Evolutionary conservation across 306 rosid genomes (phyloP).

Genomic region (Gastrolobium bilobum): DNA sequence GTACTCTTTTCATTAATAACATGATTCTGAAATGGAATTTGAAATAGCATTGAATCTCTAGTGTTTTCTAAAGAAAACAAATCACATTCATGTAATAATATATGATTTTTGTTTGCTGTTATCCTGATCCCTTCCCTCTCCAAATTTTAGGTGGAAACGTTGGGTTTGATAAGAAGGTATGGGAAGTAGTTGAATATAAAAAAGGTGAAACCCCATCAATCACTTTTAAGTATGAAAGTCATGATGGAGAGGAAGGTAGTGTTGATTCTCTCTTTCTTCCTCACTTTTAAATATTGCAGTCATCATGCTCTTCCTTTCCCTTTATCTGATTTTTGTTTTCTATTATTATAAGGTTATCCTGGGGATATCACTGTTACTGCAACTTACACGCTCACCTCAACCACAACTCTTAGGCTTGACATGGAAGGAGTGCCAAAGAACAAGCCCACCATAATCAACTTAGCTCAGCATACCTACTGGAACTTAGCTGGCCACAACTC

Average conservation of each 20-base stretch:
- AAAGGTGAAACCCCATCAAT: conserved; percentile 74
- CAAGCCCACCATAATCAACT: conserved; percentile 82
- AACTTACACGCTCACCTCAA: conserved; percentile 79
- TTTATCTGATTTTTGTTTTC: conserved; percentile 35
- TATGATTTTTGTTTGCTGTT: conserved; percentile 25
- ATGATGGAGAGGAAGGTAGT: conserved; percentile 93
- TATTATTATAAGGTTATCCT: conserved; percentile 69
- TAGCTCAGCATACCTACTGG: conserved; percentile 96
- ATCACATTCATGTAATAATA: not conserved
- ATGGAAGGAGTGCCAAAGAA: conserved; percentile 91
- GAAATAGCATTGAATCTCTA: not conserved
- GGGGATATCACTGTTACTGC: conserved; percentile 82
- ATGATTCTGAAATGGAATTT: conserved; percentile 34
- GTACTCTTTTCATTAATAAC: not conserved
- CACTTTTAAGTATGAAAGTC: conserved; percentile 81
- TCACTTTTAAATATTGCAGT: not conserved
- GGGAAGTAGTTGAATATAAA: conserved; percentile 78
- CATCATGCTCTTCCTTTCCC: not conserved
- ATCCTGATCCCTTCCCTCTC: not conserved
- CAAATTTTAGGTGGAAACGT: conserved; percentile 76
- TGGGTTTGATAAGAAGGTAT: conserved; percentile 88
- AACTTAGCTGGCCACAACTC: conserved; percentile 90
- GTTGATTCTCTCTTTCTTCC: conserved; percentile 14
- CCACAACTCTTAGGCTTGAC: conserved; percentile 84
- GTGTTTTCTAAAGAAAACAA: conserved; percentile 17